A percentile compares a stretch with the other conserved stretches of the same genome.
phyloP scores from a whole-genome alignment of 1,284 basidiomycete genomes.

The Peniophora sp. region DNA sequence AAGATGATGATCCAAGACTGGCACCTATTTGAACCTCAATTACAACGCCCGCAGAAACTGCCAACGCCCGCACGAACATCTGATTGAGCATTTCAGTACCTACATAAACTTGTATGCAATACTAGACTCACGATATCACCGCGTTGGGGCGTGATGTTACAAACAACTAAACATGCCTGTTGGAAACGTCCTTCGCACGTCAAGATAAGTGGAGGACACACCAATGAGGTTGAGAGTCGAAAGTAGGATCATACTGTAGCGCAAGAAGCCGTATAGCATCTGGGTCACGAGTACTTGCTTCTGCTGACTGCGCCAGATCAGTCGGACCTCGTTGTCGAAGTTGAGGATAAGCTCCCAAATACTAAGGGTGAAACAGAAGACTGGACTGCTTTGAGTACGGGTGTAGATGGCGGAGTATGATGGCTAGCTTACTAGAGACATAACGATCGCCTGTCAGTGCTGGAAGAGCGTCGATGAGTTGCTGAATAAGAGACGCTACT shows the following conservation, averaged over 20 bases:
- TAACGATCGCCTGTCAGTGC: not conserved
- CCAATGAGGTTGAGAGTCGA: not conserved
- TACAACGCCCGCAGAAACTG: not conserved
- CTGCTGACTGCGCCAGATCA: not conserved
- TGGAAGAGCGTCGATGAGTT: not conserved
- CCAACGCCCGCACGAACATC: not conserved
- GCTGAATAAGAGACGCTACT: too few species aligned
- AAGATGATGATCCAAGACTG: not conserved
- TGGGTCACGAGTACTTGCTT: not conserved
- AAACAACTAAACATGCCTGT: not conserved
- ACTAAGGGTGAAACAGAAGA: not conserved
- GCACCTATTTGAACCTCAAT: not conserved
- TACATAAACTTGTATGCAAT: not conserved
- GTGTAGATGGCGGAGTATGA: not conserved
- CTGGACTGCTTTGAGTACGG: not conserved
- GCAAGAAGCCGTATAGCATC: not conserved
- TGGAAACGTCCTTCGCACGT: not conserved
- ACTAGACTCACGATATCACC: not conserved
- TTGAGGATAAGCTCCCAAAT: not conserved
- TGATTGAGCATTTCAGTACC: not conserved
- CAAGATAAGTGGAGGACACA: not conserved
- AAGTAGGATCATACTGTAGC: not conserved
- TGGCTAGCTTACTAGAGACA: not conserved
- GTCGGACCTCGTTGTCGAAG: not conserved
- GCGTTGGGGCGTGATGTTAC: not conserved